A percentile compares a stretch with the other conserved stretches of the same genome.
These are phyloP conservation scores for Paxillus rubicundulus DNA, from an alignment of 768 basidiomycete species.

Conservation along the genomic window DNA sequence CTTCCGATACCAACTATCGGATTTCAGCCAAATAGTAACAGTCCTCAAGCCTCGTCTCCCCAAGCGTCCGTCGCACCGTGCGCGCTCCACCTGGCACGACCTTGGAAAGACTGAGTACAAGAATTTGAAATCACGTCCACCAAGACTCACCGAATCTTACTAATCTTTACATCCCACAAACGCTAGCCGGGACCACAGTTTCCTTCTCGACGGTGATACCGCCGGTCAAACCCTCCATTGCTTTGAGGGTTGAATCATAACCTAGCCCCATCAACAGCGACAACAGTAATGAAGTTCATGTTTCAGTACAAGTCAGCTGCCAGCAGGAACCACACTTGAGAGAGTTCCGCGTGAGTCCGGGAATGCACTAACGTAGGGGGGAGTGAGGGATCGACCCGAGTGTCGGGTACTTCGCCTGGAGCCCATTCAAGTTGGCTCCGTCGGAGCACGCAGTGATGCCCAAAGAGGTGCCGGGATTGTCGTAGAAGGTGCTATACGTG, in stretches of 20 bases:
- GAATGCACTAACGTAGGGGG: constrained; percentile 33
- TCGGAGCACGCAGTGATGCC: constrained; percentile 35
- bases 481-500: constrained; percentile 35
- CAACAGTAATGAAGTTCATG: constrained; percentile 41
- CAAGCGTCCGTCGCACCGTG: no score
- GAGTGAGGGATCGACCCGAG: constrained; percentile 34
- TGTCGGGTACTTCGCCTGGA: constrained; percentile 30
- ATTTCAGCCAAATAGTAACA: no score
- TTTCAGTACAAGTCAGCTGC: constrained; percentile 47
- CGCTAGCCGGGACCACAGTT: constrained; percentile 42
- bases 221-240: constrained; percentile 36
- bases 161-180: constrained; percentile 44
- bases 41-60: no score
- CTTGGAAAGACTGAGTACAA: neutral
- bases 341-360: constrained; percentile 41
- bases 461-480: constrained; percentile 26
- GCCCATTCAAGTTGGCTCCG: constrained; percentile 33
- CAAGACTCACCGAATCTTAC: neutral
- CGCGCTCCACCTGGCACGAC: neutral
- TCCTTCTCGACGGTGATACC: constrained; percentile 45
- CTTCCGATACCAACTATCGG: no score
- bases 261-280: constrained; percentile 50
- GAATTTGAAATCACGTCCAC: neutral
- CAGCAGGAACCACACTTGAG: constrained; percentile 59
- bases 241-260: constrained; percentile 38